phyloP scores from a whole-genome alignment of 129 eudicot species.

The carrot (Daucus carota) region DH1_v3.0 NC_030386.2:18282001-18282500 shows the following conservation, averaged over 20 bases:
- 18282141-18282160: slow-evolving; percentile 48
- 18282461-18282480: neutral
- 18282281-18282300: slow-evolving; percentile 16
- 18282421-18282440: neutral
- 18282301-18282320: slow-evolving; percentile 27
- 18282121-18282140: slow-evolving; percentile 43
- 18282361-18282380: no score
- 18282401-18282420: neutral
- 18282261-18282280: slow-evolving; percentile 20
- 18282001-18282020: slow-evolving; percentile 35
- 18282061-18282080: slow-evolving; percentile 51
- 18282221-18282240: slow-evolving; percentile 26
- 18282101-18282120: slow-evolving; percentile 59
- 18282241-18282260: slow-evolving; percentile 36
- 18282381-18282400: neutral
- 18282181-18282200: slow-evolving; percentile 37
- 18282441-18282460: neutral
- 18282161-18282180: slow-evolving; percentile 36
- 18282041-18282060: slow-evolving; percentile 47
- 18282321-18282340: slow-evolving; percentile 24
- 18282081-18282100: slow-evolving; percentile 31
- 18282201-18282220: slow-evolving; percentile 16
- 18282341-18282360: neutral
- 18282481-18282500: neutral
- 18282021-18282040: slow-evolving; percentile 40